A percentile compares a stretch with the other conserved stretches of the same genome.
Conservation (phyloP, 1,139 yeast genomes). For the Citeromyces hawaiiensis region DNA sequence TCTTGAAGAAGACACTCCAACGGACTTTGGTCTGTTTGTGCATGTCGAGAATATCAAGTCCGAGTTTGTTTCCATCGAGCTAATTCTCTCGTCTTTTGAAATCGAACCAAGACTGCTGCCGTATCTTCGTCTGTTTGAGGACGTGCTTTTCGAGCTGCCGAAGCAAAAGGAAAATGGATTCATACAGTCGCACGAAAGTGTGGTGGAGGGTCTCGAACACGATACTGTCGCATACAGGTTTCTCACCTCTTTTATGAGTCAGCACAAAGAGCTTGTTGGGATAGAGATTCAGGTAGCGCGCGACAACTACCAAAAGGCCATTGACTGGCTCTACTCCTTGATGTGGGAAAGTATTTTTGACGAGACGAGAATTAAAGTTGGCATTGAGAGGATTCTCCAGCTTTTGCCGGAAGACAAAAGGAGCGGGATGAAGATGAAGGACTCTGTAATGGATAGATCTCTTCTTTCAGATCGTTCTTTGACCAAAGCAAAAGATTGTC, state of each 20-base stretch:
- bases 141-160: conserved; percentile 55
- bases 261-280: conserved; percentile 51
- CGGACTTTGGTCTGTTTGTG: conserved; percentile 49
- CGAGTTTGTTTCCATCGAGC: conserved; percentile 61
- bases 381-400: conserved; percentile 63
- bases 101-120: conserved; percentile 48
- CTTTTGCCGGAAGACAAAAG: conserved; percentile 73
- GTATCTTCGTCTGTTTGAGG: conserved; percentile 52
- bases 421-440: conserved; percentile 60
- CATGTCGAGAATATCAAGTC: conserved; percentile 76
- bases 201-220: conserved; percentile 54
- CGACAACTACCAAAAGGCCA: conserved; percentile 50
- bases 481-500: conserved; percentile 51
- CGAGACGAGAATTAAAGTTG: conserved; percentile 51
- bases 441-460: conserved; percentile 43
- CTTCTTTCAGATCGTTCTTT: conserved; percentile 46
- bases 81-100: conserved; percentile 51
- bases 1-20: conserved; percentile 28
- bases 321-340: conserved; percentile 63
- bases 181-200: conserved; percentile 55
- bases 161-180: conserved; percentile 50
- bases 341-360: conserved; percentile 61
- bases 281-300: conserved; percentile 51
- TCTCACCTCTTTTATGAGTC: conserved; percentile 44
- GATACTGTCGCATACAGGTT: conserved; percentile 56